These are phyloP conservation scores for Wallemia ichthyophaga DNA, from an alignment of 1,284 basidiomycete species.

Conservation along the genomic window DNA sequence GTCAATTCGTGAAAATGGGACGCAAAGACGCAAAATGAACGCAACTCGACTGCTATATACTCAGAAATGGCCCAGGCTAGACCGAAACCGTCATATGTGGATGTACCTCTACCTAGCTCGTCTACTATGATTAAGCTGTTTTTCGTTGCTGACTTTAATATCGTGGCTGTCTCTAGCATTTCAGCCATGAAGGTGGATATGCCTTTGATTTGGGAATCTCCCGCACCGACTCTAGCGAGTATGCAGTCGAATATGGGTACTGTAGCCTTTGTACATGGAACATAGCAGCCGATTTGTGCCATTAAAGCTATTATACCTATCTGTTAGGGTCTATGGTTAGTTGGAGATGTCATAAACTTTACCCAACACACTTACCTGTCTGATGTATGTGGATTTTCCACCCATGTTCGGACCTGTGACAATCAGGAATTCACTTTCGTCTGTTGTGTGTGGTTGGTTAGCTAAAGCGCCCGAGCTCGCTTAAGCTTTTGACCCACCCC, in stretches of 20 bases:
- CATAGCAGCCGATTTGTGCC: constrained; percentile 84
- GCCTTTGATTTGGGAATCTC: constrained; percentile 88
- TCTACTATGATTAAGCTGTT: constrained; percentile 95
- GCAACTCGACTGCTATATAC: constrained; percentile 19
- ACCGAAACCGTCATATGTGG: constrained; percentile 94
- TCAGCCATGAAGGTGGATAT: constrained; percentile 99
- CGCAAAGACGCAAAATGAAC: constrained; percentile 46
- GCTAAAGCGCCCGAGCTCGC: too few species aligned
- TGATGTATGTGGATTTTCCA: constrained; percentile 76
- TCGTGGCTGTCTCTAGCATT: constrained; percentile 92
- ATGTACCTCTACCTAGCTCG: constrained; percentile 91
- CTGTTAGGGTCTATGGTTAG: constrained; percentile 16
- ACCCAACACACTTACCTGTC: constrained; percentile 25
- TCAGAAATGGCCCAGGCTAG: constrained; percentile 97
- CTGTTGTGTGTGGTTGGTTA: constrained; percentile 6
- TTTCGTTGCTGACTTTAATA: constrained; percentile 68
- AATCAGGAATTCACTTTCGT: constrained; percentile 19
- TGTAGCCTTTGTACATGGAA: constrained; percentile 57
- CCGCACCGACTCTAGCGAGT: constrained; percentile 81
- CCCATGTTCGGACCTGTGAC: constrained; percentile 76
- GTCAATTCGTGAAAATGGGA: constrained; percentile 98
- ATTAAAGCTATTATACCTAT: constrained; percentile 79
- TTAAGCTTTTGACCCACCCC: too few species aligned
- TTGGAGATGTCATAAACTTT: background rate
- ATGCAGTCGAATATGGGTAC: constrained; percentile 91